A percentile compares a stretch with the other conserved stretches of the same genome.
Conservation (phyloP, 1,284 basidiomycete genomes). For the Cryptococcus sp. region DNA sequence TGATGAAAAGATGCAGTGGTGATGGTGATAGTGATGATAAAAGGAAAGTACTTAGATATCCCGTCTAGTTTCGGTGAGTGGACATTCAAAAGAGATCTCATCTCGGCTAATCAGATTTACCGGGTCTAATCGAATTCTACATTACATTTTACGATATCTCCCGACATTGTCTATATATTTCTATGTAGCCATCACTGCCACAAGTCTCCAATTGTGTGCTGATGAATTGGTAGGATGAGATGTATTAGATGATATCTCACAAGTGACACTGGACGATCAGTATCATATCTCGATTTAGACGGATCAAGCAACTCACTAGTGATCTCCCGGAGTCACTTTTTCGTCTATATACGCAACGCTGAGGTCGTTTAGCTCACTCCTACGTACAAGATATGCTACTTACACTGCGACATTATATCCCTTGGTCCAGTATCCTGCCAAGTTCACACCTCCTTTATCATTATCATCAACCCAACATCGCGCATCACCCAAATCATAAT, state of each 20-base stretch:
- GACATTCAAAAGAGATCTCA: too few species aligned
- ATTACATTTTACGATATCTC: too few species aligned
- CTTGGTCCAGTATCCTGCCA: constrained; percentile 44
- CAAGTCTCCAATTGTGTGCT: constrained; percentile 47
- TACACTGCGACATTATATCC: constrained; percentile 44
- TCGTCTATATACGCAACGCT: constrained; percentile 47
- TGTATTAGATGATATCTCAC: constrained; percentile 42
- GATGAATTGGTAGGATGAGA: constrained; percentile 38
- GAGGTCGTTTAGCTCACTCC: constrained; percentile 4
- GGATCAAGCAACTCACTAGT: constrained; percentile 30
- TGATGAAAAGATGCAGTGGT: too few species aligned
- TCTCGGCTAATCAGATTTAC: too few species aligned
- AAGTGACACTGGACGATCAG: constrained; percentile 39
- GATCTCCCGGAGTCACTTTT: constrained; percentile 44
- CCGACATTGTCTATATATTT: background rate
- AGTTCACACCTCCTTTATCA: constrained; percentile 33
- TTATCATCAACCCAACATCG: constrained; percentile 50
- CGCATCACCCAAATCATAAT: constrained; percentile 46
- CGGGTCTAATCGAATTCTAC: too few species aligned
- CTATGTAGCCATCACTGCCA: constrained; percentile 48
- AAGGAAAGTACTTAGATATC: too few species aligned
- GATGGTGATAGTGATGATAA: too few species aligned
- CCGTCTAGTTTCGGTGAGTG: too few species aligned
- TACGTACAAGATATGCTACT: constrained; percentile 8
- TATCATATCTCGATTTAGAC: background rate